Evolutionary conservation across 2,329 filamentous ascomycete genomes (phyloP), one percentile per base, ranked within the genome.

Genomic region (Myriangium duriaei): DNA sequence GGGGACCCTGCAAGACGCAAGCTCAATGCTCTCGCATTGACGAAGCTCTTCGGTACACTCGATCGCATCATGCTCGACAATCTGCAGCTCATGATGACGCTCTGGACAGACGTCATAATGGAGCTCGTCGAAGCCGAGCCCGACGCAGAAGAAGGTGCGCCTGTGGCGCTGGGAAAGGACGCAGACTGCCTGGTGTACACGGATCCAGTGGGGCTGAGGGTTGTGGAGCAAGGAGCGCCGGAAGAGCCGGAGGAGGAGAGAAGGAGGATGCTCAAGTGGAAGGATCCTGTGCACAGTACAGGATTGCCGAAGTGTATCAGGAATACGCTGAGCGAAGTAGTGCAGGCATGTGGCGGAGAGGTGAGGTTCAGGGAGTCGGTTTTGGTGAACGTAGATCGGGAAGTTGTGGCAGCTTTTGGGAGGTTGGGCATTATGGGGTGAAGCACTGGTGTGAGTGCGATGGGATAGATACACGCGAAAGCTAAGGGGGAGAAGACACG

Each of bases 301-400:
- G 70, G 76, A 33, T 67, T 77, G 2, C 72, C 76, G 33, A 59
- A 64, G 1, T 87, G 81, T 54, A 68, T 86, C 2, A 68, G 69
- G 48, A 66, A 73, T 44, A 69, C 74, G 37, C 53, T 91, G 21
- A 64, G 72, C 40, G 63, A 66, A 11, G 60, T 78, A 4, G 70
- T 86, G 13, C 61, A 63, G 35, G 61, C 65, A 3, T 66, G 66
- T 3, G 82, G 82, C 2, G 81, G 81, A 1, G 71, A 79, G 48
- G 65, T 71, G 34, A 60, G 54, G 3, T 88, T 91, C 54, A 68
- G 78, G 53, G 67, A 72, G 39, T 68, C 78, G 35, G 87, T 78
- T 74, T 59, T 76, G 11, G 67, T 67, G n/a, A 81, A 86, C 45
- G 80, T 91, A 16, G 83, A 91, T 55, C 69, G 68, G 47, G 76